A percentile compares a stretch with the other conserved stretches of the same genome.
Evolutionary conservation across 2,329 filamentous ascomycete genomes (phyloP).

Genomic region (Fusarium gaditjirri): DNA sequence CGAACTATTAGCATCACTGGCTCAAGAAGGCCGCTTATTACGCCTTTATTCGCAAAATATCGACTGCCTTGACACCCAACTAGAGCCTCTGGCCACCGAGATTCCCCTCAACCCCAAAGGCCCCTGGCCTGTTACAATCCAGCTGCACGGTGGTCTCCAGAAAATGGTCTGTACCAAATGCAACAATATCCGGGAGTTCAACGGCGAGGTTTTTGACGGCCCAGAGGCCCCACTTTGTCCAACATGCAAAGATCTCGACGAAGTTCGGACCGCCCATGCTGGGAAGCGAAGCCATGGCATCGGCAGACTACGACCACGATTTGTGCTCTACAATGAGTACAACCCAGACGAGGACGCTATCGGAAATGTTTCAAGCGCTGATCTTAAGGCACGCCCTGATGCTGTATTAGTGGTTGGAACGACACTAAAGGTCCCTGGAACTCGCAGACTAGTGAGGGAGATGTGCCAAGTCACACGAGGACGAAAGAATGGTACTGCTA

Average conservation of each 20-base stretch:
- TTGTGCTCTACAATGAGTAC: slow-evolving; percentile 97
- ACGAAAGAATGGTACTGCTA: slow-evolving; percentile 83
- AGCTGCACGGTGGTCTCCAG: slow-evolving; percentile 90
- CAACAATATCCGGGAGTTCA: slow-evolving; percentile 77
- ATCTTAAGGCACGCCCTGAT: slow-evolving; percentile 86
- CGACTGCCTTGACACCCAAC: slow-evolving; percentile 88
- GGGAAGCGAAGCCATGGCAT: slow-evolving; percentile 95
- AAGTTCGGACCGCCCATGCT: slow-evolving; percentile 76
- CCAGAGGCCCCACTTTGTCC: slow-evolving; percentile 84
- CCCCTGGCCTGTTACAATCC: slow-evolving; percentile 93
- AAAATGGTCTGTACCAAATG: slow-evolving; percentile 99
- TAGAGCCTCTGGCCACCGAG: slow-evolving; percentile 81
- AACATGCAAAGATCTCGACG: slow-evolving; percentile 78
- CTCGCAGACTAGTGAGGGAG: slow-evolving; percentile 88
- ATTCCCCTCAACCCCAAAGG: slow-evolving; percentile 85
- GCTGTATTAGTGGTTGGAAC: slow-evolving; percentile 95
- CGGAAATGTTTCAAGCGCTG: slow-evolving; percentile 86
- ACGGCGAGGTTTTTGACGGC: slow-evolving; percentile 83
- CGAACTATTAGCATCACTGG: slow-evolving; percentile 89
- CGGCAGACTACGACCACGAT: slow-evolving; percentile 87
- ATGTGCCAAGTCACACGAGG: slow-evolving; percentile 88
- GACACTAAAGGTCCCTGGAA: slow-evolving; percentile 93
- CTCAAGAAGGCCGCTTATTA: slow-evolving; percentile 85
- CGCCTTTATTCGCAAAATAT: slow-evolving; percentile 97
- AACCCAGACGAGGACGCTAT: slow-evolving; percentile 98